A percentile compares a stretch with the other conserved stretches of the same genome.
These are phyloP conservation scores for Exutisphaerella laricina DNA, from an alignment of 2,329 filamentous ascomycete species.

Conservation along the genomic window DNA sequence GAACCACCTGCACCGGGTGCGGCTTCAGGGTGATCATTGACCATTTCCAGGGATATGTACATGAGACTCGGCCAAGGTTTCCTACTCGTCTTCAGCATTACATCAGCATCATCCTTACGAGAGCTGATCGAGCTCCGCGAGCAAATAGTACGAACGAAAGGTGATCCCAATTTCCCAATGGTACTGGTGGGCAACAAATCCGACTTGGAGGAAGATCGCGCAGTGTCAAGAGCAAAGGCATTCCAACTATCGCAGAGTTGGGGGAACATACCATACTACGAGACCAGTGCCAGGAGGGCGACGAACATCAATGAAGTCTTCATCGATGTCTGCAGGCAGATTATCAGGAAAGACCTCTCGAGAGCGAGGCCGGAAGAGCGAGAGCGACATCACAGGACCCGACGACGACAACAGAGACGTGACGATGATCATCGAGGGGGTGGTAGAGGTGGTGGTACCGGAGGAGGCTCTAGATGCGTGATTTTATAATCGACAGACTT, in stretches of 20 bases:
- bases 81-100: conserved; percentile 87
- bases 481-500: conserved; percentile 16
- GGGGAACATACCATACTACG: conserved; percentile 84
- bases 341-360: conserved; percentile 32
- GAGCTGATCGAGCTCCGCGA: conserved; percentile 77
- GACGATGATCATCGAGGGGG: conserved; percentile 9
- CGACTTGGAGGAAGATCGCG: conserved; percentile 79
- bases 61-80: conserved; percentile 94
- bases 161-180: conserved; percentile 59
- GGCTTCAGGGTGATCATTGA: too few relatives aligned
- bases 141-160: conserved; percentile 87
- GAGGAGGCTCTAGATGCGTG: conserved; percentile 14
- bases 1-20: too few relatives aligned
- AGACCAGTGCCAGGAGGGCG: conserved; percentile 74
- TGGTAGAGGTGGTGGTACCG: not conserved
- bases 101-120: conserved; percentile 72
- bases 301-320: conserved; percentile 91
- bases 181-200: conserved; percentile 91
- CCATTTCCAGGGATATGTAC: conserved; percentile 62
- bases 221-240: conserved; percentile 69
- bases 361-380: conserved; percentile 18
- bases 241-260: conserved; percentile 82
- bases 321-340: conserved; percentile 37
- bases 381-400: conserved; percentile 11
- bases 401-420: conserved; percentile 7